Percentiles rank a stretch among this genome's conserved stretches.
phyloP scores from a whole-genome alignment of 1,284 basidiomycete genomes.

The Pseudozyma sp. region DNA sequence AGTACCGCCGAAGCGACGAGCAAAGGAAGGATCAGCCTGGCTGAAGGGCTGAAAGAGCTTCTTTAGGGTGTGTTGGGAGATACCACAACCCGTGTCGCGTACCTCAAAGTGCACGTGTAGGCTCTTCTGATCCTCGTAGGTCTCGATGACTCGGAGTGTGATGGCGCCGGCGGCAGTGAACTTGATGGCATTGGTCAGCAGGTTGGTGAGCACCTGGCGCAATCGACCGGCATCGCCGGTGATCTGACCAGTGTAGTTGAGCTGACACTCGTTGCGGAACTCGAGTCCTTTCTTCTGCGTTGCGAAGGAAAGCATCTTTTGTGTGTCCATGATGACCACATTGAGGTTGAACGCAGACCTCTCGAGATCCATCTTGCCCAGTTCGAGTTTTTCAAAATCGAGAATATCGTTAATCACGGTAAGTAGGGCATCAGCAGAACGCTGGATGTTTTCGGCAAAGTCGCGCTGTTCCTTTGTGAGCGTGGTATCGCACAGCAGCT shows the following conservation, averaged over 20 bases:
- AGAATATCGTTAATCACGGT: slow-evolving; percentile 71
- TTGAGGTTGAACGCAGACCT: slow-evolving; percentile 70
- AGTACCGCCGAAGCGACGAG: slow-evolving; percentile 62
- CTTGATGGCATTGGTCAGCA: slow-evolving; percentile 70
- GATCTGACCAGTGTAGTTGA: slow-evolving; percentile 58
- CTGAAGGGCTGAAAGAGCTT: slow-evolving; percentile 69
- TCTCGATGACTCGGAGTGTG: slow-evolving; percentile 61
- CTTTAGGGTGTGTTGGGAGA: slow-evolving; percentile 61
- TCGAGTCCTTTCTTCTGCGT: slow-evolving; percentile 68
- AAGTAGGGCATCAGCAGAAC: slow-evolving; percentile 71
- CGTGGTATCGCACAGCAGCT: slow-evolving; percentile 64
- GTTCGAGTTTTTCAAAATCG: slow-evolving; percentile 71
- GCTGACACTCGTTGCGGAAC: slow-evolving; percentile 63
- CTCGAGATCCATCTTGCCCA: slow-evolving; percentile 70
- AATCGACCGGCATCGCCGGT: slow-evolving; percentile 62
- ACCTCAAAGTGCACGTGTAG: slow-evolving; percentile 66
- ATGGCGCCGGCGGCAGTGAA: slow-evolving; percentile 68
- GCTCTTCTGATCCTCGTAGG: slow-evolving; percentile 55
- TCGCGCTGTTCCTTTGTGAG: slow-evolving; percentile 70
- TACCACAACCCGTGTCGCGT: slow-evolving; percentile 69
- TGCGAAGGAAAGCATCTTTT: slow-evolving; percentile 67
- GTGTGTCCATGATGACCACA: slow-evolving; percentile 67
- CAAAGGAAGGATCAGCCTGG: slow-evolving; percentile 64
- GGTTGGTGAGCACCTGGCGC: slow-evolving; percentile 69
- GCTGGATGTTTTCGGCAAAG: slow-evolving; percentile 70